Percentiles rank a stretch among this genome's conserved stretches.
These are phyloP conservation scores for Vachellia pachyceras DNA, from an alignment of 306 rosid genomes.

Conservation along the genomic window DNA sequence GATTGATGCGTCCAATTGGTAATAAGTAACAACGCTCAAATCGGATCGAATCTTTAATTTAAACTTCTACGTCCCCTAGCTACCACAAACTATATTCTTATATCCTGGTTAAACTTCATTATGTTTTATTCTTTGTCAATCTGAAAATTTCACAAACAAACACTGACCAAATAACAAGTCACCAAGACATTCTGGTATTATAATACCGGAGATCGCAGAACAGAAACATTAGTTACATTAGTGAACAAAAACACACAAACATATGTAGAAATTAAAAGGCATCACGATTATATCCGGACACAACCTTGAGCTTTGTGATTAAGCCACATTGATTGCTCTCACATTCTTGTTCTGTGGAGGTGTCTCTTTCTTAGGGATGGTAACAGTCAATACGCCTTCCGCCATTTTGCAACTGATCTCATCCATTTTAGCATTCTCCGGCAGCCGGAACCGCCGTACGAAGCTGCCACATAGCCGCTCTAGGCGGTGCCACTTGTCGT, in stretches of 20 bases:
- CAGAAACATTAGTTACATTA: too few species aligned
- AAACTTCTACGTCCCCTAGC: not conserved
- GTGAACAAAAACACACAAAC: too few species aligned
- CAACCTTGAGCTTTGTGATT: not conserved
- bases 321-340: constrained; percentile 41
- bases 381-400: constrained; percentile 22
- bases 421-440: constrained; percentile 36
- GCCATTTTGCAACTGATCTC: constrained; percentile 31
- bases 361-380: constrained; percentile 35
- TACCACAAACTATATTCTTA: not conserved
- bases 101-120: not conserved
- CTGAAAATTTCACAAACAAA: not conserved
- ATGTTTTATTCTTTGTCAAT: not conserved
- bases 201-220: too few species aligned
- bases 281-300: too few species aligned
- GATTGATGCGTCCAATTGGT: too few species aligned
- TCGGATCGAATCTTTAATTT: too few species aligned
- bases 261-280: not conserved
- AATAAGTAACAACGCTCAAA: too few species aligned
- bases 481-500: constrained; percentile 40
- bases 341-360: constrained; percentile 26
- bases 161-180: too few species aligned
- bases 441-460: constrained; percentile 41
- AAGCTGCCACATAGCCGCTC: constrained; percentile 48
- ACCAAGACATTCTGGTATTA: too few species aligned